phyloP scores from a whole-genome alignment of 345 rosid genomes.

The Boechera stricta region DNA sequence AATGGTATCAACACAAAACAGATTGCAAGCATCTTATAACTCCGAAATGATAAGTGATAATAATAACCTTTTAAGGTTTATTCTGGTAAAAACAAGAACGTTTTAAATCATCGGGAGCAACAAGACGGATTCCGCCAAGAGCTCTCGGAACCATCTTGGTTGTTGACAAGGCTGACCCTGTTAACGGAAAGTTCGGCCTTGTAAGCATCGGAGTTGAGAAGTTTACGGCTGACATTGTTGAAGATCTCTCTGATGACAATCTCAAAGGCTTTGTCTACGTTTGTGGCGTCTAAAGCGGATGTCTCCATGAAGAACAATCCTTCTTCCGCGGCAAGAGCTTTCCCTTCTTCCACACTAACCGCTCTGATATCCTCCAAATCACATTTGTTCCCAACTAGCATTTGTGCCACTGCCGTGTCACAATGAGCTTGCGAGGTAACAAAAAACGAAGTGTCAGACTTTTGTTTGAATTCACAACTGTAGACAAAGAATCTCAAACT shows the following conservation, averaged over 20 bases:
- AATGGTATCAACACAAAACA: constrained; percentile 5
- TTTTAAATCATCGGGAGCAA: constrained; percentile 48
- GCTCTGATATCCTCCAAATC: constrained; percentile 84
- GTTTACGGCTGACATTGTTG: constrained; percentile 69
- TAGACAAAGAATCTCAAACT: background rate
- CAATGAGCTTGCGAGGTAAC: constrained; percentile 69
- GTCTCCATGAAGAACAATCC: constrained; percentile 95
- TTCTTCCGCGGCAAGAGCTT: constrained; percentile 77
- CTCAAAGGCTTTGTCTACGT: constrained; percentile 91
- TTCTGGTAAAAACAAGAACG: constrained; percentile 21
- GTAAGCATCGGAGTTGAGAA: constrained; percentile 63
- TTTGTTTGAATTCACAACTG: background rate
- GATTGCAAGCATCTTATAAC: constrained; percentile 7
- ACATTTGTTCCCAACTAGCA: constrained; percentile 95
- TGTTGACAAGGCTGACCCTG: constrained; percentile 67
- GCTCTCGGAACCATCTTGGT: constrained; percentile 47
- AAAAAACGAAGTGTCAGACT: background rate
- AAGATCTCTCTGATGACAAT: constrained; percentile 82
- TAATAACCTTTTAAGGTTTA: constrained; percentile 4
- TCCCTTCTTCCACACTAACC: constrained; percentile 74
- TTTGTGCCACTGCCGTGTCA: constrained; percentile 71
- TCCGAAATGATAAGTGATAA: constrained; percentile 1
- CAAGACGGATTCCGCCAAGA: constrained; percentile 51
- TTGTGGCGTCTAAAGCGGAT: constrained; percentile 82
- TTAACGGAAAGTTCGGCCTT: constrained; percentile 62